Conservation (phyloP, 202 grass and related monocot species). For the Bolboschoenoplectus hybrid region DNA sequence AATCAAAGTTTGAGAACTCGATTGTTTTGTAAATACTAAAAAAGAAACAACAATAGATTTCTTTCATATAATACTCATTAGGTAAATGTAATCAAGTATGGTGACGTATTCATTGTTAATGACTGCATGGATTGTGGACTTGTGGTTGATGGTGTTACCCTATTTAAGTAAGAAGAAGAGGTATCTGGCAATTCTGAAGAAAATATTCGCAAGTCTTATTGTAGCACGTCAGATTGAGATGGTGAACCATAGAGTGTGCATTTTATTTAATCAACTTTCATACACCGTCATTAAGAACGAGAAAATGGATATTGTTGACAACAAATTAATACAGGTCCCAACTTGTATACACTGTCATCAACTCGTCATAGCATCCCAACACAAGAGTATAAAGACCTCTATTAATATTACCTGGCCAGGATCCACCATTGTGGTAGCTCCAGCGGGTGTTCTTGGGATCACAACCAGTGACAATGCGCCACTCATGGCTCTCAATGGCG, state of each 20-base stretch:
- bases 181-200: not conserved
- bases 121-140: not conserved
- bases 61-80: not conserved
- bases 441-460: slow-evolving; percentile 54
- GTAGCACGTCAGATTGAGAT: not conserved
- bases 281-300: too few species aligned
- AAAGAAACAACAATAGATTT: not conserved
- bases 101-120: not conserved
- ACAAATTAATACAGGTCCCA: not conserved
- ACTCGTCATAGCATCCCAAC: not conserved
- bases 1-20: not conserved
- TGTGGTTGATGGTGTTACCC: not conserved
- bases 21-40: not conserved
- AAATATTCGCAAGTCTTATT: not conserved
- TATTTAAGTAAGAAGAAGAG: not conserved
- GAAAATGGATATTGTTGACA: slow-evolving; percentile 2
- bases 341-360: slow-evolving; percentile 6
- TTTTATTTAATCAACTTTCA: not conserved
- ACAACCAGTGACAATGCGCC: slow-evolving; percentile 52
- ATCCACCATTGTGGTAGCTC: slow-evolving; percentile 58
- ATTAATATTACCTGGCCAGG: slow-evolving; percentile 49
- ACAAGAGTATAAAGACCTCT: not conserved
- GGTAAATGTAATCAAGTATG: not conserved
- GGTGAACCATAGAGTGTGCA: not conserved
- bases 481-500: slow-evolving; percentile 49